These are phyloP conservation scores for Claviceps monticola DNA, from an alignment of 2,329 filamentous ascomycete species.

Conservation along the genomic window DNA sequence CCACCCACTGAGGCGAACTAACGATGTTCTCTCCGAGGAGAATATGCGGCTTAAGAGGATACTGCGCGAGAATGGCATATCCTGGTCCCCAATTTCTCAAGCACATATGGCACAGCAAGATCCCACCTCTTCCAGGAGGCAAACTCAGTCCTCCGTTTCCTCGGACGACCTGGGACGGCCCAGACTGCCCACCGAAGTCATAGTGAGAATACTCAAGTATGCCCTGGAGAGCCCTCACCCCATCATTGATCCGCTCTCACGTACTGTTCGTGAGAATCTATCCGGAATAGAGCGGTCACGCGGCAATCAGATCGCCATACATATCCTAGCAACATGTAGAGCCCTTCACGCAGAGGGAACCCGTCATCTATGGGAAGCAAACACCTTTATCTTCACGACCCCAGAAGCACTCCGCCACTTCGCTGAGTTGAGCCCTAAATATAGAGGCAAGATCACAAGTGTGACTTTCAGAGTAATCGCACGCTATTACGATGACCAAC, in stretches of 20 bases:
- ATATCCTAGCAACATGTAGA: conserved; percentile 38
- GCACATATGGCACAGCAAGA: conserved; percentile 19
- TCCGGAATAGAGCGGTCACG: conserved; percentile 28
- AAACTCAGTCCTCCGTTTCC: conserved; percentile 16
- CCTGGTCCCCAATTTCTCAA: conserved; percentile 30
- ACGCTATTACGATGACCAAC: conserved; percentile 40
- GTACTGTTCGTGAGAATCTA: conserved; percentile 27
- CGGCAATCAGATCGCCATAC: conserved; percentile 36
- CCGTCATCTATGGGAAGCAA: conserved; percentile 35
- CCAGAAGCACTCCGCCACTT: conserved; percentile 35
- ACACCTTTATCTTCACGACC: conserved; percentile 41
- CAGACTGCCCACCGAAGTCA: conserved; percentile 37
- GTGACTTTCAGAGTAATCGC: conserved; percentile 40
- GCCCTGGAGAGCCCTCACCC: conserved; percentile 33
- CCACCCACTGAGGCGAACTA: conserved; percentile 32
- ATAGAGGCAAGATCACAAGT: conserved; percentile 29
- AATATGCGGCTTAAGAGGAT: conserved; percentile 36
- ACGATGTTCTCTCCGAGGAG: conserved; percentile 32
- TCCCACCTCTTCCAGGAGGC: conserved; percentile 20
- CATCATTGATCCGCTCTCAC: conserved; percentile 40
- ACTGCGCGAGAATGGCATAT: conserved; percentile 36
- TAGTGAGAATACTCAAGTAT: conserved; percentile 37
- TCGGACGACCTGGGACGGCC: conserved; percentile 21
- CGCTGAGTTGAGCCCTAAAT: conserved; percentile 26
- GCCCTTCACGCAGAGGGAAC: conserved; percentile 35